Conservation (phyloP, 2,329 filamentous ascomycete species). For the Rutstroemia sp. region DNA sequence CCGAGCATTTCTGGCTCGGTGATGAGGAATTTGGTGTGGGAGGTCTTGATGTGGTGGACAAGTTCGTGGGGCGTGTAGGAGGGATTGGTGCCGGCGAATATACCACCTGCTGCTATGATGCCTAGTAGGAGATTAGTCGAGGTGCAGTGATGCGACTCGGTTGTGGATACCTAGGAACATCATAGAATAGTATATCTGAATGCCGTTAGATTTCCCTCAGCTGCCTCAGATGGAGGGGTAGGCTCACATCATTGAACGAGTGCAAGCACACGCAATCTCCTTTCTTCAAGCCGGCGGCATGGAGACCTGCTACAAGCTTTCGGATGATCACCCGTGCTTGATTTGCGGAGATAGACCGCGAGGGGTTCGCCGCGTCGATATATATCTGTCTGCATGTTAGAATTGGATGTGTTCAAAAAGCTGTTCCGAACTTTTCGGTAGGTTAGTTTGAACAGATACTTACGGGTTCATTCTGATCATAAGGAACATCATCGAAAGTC, state of each 20-base stretch:
- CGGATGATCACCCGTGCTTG: constrained; percentile 21
- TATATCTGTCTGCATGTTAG: constrained; percentile 20
- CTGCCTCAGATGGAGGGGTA: background rate
- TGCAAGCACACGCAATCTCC: constrained; percentile 27
- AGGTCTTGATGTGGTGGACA: constrained; percentile 24
- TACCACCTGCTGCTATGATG: constrained; percentile 24
- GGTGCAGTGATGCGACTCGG: background rate
- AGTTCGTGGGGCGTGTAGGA: constrained; percentile 25
- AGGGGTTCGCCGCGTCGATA: constrained; percentile 20
- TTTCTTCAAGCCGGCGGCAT: constrained; percentile 20
- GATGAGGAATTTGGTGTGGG: constrained; percentile 23
- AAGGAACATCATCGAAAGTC: constrained; percentile 20
- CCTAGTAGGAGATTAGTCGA: constrained; percentile 1
- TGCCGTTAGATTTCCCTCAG: background rate
- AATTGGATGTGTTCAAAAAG: background rate
- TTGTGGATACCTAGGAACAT: constrained; percentile 16
- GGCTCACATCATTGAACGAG: constrained; percentile 26
- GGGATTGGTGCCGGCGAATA: constrained; percentile 25
- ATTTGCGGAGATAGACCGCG: constrained; percentile 21
- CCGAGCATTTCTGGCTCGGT: constrained; percentile 20
- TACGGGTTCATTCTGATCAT: constrained; percentile 22
- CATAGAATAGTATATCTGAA: constrained; percentile 22
- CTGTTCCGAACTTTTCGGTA: background rate
- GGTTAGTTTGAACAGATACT: background rate
- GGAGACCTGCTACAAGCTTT: constrained; percentile 24